Evolutionary conservation across 805 yeast genomes (phyloP).

Genomic region (Yarrowia porcina): DNA sequence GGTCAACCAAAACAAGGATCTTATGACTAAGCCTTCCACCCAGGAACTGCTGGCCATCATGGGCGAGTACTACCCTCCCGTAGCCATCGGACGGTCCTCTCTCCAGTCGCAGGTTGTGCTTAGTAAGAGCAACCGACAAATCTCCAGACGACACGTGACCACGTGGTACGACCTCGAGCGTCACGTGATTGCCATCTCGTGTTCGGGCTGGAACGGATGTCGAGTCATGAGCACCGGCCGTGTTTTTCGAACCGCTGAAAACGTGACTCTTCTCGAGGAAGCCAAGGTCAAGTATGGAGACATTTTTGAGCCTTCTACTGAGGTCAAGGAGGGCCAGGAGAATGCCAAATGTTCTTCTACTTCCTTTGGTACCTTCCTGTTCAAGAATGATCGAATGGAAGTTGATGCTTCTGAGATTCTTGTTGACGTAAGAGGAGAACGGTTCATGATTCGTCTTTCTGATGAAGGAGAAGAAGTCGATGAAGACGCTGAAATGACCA

Average conservation of each 20-base stretch:
- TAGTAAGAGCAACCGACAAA: conserved; percentile 49
- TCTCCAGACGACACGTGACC: conserved; percentile 65
- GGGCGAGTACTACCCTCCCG: conserved; percentile 36
- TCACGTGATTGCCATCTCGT: conserved; percentile 51
- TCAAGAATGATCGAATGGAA: conserved; percentile 19
- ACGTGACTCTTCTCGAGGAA: not conserved
- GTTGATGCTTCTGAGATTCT: conserved; percentile 46
- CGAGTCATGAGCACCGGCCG: conserved; percentile 43
- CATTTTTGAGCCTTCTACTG: not conserved
- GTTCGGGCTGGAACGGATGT: conserved; percentile 82
- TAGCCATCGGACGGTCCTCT: conserved; percentile 67
- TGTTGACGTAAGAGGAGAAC: conserved; percentile 69
- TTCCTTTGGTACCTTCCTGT: conserved; percentile 10
- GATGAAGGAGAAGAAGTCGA: conserved; percentile 43
- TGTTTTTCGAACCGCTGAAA: conserved; percentile 8
- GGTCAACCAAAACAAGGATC: not conserved
- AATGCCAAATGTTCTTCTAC: not conserved
- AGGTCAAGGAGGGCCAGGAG: not conserved
- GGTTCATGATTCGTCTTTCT: conserved; percentile 50
- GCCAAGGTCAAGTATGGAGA: conserved; percentile 22
- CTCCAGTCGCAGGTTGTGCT: conserved; percentile 52
- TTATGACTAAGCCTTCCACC: not conserved
- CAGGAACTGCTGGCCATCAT: conserved; percentile 18
- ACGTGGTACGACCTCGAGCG: conserved; percentile 44
- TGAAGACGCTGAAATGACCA: conserved; percentile 19